Conservation (phyloP, 31 red algal species). For the Asparagopsis taxiformis region DNA sequence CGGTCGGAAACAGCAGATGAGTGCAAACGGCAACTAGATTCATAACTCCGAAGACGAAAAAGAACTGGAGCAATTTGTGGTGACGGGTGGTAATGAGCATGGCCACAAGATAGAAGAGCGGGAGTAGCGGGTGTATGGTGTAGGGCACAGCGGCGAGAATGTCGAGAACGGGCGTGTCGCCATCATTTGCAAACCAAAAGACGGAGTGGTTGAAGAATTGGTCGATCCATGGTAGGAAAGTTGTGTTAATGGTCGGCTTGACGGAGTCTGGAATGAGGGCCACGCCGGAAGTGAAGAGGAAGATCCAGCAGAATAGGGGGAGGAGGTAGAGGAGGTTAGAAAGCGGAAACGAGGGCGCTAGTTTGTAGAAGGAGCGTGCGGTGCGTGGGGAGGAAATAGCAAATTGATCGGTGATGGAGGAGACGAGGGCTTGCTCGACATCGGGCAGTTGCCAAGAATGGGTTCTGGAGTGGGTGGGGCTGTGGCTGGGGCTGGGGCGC, state of each 20-base stretch:
- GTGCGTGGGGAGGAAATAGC: no score
- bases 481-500: no score
- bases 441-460: no score
- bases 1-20: constrained; percentile 75
- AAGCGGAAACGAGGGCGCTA: not conserved
- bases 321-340: constrained; percentile 2
- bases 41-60: constrained; percentile 48
- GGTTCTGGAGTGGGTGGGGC: no score
- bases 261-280: constrained; percentile 38
- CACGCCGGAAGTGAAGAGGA: constrained; percentile 44
- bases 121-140: constrained; percentile 83
- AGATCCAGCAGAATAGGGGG: constrained; percentile 46
- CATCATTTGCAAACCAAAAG: constrained; percentile 46
- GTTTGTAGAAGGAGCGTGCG: no score
- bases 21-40: constrained; percentile 69
- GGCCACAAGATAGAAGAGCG: constrained; percentile 48
- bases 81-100: not conserved
- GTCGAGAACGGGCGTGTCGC: constrained; percentile 25
- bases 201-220: constrained; percentile 18
- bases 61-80: constrained; percentile 41
- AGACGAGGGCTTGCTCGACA: no score
- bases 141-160: constrained; percentile 86
- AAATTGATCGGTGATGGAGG: no score
- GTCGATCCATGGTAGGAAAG: constrained; percentile 58
- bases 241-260: constrained; percentile 74